These are phyloP conservation scores for Trypethelium eluteriae DNA, from an alignment of 495 filamentous ascomycete species.

Conservation along the genomic window DNA sequence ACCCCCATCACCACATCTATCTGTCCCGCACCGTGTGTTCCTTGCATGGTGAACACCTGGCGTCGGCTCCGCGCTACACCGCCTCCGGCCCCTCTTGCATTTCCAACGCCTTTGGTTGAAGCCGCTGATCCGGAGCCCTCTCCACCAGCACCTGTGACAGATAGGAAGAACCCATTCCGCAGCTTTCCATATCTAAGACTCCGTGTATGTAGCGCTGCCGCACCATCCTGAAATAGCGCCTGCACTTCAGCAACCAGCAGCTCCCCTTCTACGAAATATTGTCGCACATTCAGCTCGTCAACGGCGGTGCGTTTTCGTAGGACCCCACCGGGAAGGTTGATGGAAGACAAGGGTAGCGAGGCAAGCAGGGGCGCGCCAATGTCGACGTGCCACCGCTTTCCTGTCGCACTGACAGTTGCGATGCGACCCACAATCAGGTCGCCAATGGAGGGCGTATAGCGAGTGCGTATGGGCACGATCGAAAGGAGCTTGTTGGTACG, in stretches of 20 bases:
- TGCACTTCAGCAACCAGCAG: conserved; percentile 94
- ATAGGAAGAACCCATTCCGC: conserved; percentile 80
- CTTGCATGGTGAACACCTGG: conserved; percentile 77
- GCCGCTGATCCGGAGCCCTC: not conserved
- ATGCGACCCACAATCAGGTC: conserved; percentile 93
- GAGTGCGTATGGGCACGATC: conserved; percentile 78
- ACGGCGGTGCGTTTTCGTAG: conserved; percentile 82
- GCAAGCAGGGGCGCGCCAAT: conserved; percentile 77
- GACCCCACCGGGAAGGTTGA: conserved; percentile 92
- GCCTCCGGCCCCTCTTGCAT: conserved; percentile 34
- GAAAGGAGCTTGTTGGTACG: conserved; percentile 96
- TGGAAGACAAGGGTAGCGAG: conserved; percentile 70
- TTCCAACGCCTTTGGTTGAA: too few relatives aligned
- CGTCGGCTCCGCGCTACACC: conserved; percentile 73
- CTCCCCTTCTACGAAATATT: conserved; percentile 90
- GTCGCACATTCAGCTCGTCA: conserved; percentile 90
- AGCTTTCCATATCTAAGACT: conserved; percentile 90
- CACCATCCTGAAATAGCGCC: conserved; percentile 69
- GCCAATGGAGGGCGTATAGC: conserved; percentile 91
- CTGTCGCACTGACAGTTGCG: conserved; percentile 64
- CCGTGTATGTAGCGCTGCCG: conserved; percentile 79
- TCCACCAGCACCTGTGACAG: conserved; percentile 70
- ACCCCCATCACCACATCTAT: conserved; percentile 87
- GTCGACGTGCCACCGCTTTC: conserved; percentile 87
- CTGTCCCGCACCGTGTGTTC: conserved; percentile 58